Conservation (phyloP, 352 stramenopile species). For the Globisporangium spiculum region DNA sequence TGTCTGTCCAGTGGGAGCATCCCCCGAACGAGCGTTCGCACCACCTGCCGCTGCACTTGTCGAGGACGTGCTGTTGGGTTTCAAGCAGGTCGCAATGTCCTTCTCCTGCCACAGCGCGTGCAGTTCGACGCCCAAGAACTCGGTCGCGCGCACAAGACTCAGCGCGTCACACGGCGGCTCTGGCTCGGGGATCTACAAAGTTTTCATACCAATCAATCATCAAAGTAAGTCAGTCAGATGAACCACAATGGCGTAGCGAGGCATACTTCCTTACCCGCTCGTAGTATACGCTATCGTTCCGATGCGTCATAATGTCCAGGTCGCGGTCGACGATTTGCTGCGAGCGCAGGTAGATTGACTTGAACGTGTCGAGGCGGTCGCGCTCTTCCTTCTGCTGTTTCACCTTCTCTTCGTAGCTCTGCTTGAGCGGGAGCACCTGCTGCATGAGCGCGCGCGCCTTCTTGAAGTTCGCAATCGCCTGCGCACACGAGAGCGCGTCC, state of each 20-base stretch:
- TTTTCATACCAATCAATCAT: background rate
- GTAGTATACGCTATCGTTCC: slow-evolving; percentile 73
- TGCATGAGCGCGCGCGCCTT: slow-evolving; percentile 38
- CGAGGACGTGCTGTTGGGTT: slow-evolving; percentile 16
- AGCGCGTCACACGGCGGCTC: slow-evolving; percentile 34
- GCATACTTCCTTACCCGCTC: slow-evolving; percentile 35
- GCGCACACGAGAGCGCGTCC: slow-evolving; percentile 41
- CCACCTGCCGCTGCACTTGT: background rate
- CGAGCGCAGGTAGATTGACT: slow-evolving; percentile 45
- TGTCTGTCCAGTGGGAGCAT: background rate
- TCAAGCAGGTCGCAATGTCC: slow-evolving; percentile 46
- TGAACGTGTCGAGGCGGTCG: slow-evolving; percentile 32
- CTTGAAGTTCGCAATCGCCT: slow-evolving; percentile 64
- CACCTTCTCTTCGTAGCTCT: slow-evolving; percentile 40
- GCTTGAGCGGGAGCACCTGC: slow-evolving; percentile 28
- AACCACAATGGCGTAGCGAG: background rate
- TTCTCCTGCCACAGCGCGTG: slow-evolving; percentile 48
- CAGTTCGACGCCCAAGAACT: slow-evolving; percentile 28
- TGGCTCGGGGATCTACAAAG: slow-evolving; percentile 43
- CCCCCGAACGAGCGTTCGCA: background rate
- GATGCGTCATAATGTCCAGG: slow-evolving; percentile 62
- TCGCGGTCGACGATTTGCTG: slow-evolving; percentile 67
- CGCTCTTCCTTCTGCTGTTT: slow-evolving; percentile 32
- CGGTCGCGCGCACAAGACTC: slow-evolving; percentile 48
- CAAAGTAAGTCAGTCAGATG: background rate